Evolutionary conservation across 345 rosid genomes (phyloP).

Genomic region (Arabis hirsuta): DNA sequence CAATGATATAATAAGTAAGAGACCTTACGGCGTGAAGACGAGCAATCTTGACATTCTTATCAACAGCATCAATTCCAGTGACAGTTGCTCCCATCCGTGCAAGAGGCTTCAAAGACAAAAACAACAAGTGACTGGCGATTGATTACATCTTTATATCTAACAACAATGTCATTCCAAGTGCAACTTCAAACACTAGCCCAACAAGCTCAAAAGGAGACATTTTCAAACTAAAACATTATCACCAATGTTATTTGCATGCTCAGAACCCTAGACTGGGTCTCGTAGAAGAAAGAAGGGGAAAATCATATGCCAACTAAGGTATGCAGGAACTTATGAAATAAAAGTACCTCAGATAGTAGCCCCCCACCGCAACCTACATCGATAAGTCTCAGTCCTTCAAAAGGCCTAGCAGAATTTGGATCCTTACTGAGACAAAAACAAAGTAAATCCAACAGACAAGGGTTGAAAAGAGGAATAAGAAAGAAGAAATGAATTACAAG

Average conservation of each 20-base stretch:
- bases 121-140: slow-evolving; percentile 10
- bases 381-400: slow-evolving; percentile 72
- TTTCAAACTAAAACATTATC: background rate
- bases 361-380: slow-evolving; percentile 99
- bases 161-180: slow-evolving; percentile 13
- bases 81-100: slow-evolving; percentile 98
- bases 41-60: slow-evolving; percentile 89
- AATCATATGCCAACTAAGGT: background rate
- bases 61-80: slow-evolving; percentile 91
- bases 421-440: slow-evolving; percentile 60
- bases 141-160: slow-evolving; percentile 29
- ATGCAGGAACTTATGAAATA: background rate
- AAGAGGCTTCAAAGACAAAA: slow-evolving; percentile 67
- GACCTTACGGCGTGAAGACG: slow-evolving; percentile 85
- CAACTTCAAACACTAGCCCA: slow-evolving; percentile 13
- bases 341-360: slow-evolving; percentile 83
- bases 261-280: background rate
- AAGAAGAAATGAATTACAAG: background rate
- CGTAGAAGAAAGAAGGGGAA: background rate
- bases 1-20: slow-evolving; percentile 27
- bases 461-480: background rate
- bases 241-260: background rate
- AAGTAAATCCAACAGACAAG: background rate
- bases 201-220: background rate
- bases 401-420: slow-evolving; percentile 70